These are phyloP conservation scores for Salicornia ramosissima DNA, from an alignment of 148 eudicot species.

Conservation along the genomic window DNA sequence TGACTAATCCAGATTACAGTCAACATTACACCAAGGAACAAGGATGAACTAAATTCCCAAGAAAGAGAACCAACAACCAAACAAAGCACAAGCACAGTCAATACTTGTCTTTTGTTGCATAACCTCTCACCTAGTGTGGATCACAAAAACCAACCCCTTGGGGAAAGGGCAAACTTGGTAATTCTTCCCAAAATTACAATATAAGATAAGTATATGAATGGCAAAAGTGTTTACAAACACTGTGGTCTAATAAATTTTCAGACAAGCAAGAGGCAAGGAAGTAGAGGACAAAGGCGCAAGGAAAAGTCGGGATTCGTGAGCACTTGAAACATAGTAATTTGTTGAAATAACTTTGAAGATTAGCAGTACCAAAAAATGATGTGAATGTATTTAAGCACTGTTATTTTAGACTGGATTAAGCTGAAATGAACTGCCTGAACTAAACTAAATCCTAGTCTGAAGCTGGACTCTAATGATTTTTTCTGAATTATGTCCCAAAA, in stretches of 20 bases:
- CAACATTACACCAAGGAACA: too few species aligned
- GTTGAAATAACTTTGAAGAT: not conserved
- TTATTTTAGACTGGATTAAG: too few species aligned
- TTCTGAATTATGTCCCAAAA: too few species aligned
- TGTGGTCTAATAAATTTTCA: not conserved
- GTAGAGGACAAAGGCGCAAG: not conserved
- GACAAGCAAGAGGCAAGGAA: not conserved
- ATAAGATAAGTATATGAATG: not conserved
- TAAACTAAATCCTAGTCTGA: too few species aligned
- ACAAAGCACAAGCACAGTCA: not conserved
- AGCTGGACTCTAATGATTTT: too few species aligned
- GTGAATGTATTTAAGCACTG: not conserved
- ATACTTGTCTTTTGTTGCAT: too few species aligned
- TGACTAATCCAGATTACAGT: too few species aligned
- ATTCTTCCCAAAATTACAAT: not conserved
- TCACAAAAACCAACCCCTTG: too few species aligned
- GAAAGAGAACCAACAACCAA: not conserved
- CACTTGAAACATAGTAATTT: not conserved
- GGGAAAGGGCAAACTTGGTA: too few species aligned
- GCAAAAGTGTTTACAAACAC: not conserved
- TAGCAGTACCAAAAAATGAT: not conserved
- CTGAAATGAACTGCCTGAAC: too few species aligned
- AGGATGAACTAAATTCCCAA: too few species aligned
- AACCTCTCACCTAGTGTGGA: not conserved
- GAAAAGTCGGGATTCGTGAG: not conserved